Evolutionary conservation across 2,329 filamentous ascomycete genomes (phyloP).

Genomic region (Cytospora leucostoma): DNA sequence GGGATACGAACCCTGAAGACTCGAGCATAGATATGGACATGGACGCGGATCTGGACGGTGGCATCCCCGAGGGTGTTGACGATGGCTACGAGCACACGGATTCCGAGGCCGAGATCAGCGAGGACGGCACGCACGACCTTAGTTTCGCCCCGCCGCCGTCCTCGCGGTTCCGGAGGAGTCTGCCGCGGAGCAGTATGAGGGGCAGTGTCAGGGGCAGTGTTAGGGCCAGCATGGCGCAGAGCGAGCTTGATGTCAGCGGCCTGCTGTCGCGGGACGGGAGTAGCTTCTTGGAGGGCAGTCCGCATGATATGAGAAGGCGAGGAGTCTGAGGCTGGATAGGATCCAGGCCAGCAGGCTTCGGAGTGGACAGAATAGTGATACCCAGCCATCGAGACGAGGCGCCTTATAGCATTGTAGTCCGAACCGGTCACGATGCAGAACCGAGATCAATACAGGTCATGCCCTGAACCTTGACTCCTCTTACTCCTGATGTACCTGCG

Average conservation of each 20-base stretch:
- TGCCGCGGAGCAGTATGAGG: conserved; percentile 28
- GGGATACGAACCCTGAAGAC: conserved; percentile 32
- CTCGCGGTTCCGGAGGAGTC: conserved; percentile 23
- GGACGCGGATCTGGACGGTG: conserved; percentile 71
- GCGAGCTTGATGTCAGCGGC: conserved; percentile 56
- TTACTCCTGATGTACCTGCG: not conserved
- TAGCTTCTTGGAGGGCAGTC: conserved; percentile 58
- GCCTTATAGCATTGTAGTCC: not conserved
- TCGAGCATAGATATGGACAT: conserved; percentile 52
- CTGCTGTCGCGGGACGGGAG: conserved; percentile 59
- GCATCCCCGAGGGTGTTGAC: conserved; percentile 64
- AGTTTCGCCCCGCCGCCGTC: conserved; percentile 29
- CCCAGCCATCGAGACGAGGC: conserved; percentile 6
- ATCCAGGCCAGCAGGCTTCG: not conserved
- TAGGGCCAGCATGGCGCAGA: conserved; percentile 39
- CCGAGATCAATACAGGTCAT: not conserved
- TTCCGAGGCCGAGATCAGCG: conserved; percentile 64
- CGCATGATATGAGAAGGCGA: conserved; percentile 44
- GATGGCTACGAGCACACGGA: conserved; percentile 76
- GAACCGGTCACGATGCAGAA: not conserved
- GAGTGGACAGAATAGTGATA: conserved; percentile 17
- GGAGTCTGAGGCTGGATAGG: not conserved
- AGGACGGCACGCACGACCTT: conserved; percentile 40
- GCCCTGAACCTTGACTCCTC: not conserved
- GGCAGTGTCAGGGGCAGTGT: conserved; percentile 25